These are phyloP conservation scores for Globisporangium iwayamae DNA, from an alignment of 352 stramenopile species.

Conservation along the genomic window DNA sequence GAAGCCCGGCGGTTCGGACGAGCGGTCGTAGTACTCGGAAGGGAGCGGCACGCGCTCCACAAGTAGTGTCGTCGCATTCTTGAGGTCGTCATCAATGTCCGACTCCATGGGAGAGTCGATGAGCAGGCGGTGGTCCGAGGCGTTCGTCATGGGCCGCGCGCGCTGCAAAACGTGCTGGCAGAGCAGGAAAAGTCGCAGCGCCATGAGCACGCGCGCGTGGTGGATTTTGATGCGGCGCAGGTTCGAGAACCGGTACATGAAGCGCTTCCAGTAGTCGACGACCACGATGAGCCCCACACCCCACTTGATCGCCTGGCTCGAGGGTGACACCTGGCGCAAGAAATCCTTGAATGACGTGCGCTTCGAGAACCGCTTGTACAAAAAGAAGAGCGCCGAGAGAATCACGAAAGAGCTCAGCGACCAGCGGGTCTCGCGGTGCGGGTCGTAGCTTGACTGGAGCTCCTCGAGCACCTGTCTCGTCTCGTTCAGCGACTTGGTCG, in stretches of 20 bases:
- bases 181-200: slow-evolving; percentile 72
- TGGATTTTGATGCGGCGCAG: slow-evolving; percentile 83
- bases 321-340: slow-evolving; percentile 60
- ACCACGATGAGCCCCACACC: slow-evolving; percentile 43
- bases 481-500: slow-evolving; percentile 80
- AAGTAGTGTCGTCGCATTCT: slow-evolving; percentile 77
- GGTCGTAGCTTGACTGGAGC: slow-evolving; percentile 81
- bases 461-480: slow-evolving; percentile 75
- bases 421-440: slow-evolving; percentile 81
- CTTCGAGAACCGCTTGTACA: slow-evolving; percentile 73
- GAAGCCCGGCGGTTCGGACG: slow-evolving; percentile 73
- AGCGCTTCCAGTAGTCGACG: slow-evolving; percentile 75
- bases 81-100: slow-evolving; percentile 86
- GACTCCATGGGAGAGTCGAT: slow-evolving; percentile 83
- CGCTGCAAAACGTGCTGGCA: slow-evolving; percentile 83
- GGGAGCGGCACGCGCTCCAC: slow-evolving; percentile 79
- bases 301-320: slow-evolving; percentile 59
- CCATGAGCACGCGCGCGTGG: slow-evolving; percentile 81
- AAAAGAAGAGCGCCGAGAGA: slow-evolving; percentile 43
- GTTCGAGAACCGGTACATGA: slow-evolving; percentile 81
- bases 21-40: slow-evolving; percentile 82
- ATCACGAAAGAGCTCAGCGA: slow-evolving; percentile 70
- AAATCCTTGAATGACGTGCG: slow-evolving; percentile 70
- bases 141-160: slow-evolving; percentile 61
- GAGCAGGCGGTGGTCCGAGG: slow-evolving; percentile 69